phyloP scores from a whole-genome alignment of 75 land plant species.

The Selaginella tamariscina region DNA sequence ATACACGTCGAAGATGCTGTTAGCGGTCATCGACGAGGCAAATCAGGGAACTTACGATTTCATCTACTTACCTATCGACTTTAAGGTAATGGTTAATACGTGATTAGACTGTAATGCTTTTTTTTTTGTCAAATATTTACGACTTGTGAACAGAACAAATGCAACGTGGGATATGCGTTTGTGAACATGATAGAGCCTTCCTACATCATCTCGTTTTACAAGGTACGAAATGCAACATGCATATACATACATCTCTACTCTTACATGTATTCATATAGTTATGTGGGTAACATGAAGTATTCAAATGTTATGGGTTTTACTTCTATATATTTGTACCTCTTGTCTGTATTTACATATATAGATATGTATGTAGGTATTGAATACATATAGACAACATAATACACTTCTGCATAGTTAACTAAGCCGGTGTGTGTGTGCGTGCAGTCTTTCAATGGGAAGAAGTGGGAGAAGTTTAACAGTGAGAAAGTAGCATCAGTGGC shows the following conservation, averaged over 20 bases:
- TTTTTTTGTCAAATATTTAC: not conserved
- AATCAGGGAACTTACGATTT: conserved; percentile 10
- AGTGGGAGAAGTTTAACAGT: conserved; percentile 91
- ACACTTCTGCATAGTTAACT: too few species aligned
- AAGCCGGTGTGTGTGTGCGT: too few species aligned
- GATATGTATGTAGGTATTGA: too few species aligned
- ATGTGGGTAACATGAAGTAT: too few species aligned
- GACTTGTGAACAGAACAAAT: not conserved
- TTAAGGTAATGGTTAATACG: too few species aligned
- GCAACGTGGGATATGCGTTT: conserved; percentile 11
- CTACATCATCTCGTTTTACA: conserved; percentile 3
- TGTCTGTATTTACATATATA: too few species aligned
- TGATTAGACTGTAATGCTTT: too few species aligned
- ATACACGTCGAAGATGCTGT: conserved; percentile 12
- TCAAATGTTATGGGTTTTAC: too few species aligned
- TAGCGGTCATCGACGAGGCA: conserved; percentile 3
- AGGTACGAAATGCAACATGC: not conserved
- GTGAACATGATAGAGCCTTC: conserved; percentile 6
- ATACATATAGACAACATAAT: too few species aligned
- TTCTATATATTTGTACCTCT: too few species aligned
- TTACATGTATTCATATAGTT: not conserved
- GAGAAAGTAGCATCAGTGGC: conserved; percentile 86
- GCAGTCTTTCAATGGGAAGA: conserved; percentile 79
- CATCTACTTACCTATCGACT: conserved; percentile 9
- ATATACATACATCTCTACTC: not conserved